These are phyloP conservation scores for Exophiala lecanii-corni DNA, from an alignment of 2,329 filamentous ascomycete genomes.

Conservation along the genomic window DNA sequence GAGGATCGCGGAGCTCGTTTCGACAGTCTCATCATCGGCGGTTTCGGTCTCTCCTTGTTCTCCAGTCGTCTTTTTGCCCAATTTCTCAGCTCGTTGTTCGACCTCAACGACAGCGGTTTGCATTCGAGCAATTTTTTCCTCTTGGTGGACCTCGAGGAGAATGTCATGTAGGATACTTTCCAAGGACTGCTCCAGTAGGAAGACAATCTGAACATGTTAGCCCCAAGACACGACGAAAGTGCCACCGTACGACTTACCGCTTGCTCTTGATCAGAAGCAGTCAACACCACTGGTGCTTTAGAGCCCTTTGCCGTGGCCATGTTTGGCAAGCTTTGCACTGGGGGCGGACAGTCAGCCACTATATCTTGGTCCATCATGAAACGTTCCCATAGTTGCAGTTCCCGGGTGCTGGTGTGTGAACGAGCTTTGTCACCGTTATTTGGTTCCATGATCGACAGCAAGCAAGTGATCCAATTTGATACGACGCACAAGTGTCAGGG, in stretches of 20 bases:
- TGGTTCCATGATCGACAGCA: too few species aligned
- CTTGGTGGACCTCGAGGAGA: conserved; percentile 54
- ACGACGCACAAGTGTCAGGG: too few species aligned
- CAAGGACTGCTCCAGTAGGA: conserved; percentile 54
- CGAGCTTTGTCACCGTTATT: too few species aligned
- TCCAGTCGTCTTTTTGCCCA: conserved; percentile 23
- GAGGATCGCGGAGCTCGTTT: conserved; percentile 50
- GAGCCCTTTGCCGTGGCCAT: conserved; percentile 13
- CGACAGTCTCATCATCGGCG: conserved; percentile 32
- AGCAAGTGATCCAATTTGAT: too few species aligned
- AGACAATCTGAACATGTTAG: conserved; percentile 23
- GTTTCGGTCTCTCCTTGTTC: conserved; percentile 34
- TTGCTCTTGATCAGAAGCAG: conserved; percentile 18
- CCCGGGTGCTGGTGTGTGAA: conserved; percentile 9
- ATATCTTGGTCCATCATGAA: conserved; percentile 18
- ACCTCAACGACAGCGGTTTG: conserved; percentile 45
- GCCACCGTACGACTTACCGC: conserved; percentile 9
- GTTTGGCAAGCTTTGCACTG: conserved; percentile 10
- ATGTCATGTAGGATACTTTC: conserved; percentile 58
- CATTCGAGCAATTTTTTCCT: conserved; percentile 58
- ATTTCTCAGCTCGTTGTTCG: conserved; percentile 39
- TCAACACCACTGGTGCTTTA: conserved; percentile 13
- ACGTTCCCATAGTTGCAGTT: conserved; percentile 16
- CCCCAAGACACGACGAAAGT: background rate
- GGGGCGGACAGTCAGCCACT: conserved; percentile 20